phyloP scores from a whole-genome alignment of 2,329 filamentous ascomycete genomes.

The Geosmithia flava region DNA sequence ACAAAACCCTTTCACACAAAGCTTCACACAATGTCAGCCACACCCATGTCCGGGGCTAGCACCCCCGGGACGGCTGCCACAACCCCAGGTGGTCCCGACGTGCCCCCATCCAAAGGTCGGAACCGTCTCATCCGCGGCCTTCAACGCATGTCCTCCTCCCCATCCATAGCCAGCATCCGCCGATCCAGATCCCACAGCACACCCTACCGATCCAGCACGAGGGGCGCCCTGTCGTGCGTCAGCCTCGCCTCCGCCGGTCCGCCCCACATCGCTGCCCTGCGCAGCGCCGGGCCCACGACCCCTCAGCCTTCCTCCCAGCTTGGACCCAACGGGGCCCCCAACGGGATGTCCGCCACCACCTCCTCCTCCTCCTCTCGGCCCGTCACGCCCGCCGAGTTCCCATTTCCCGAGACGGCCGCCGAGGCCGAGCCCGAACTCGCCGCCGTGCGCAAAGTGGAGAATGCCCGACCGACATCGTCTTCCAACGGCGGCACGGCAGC shows the following conservation, averaged over 20 bases:
- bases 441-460: constrained; percentile 38
- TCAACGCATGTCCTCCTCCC: constrained; percentile 72
- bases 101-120: constrained; percentile 44
- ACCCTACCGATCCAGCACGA: constrained; percentile 40
- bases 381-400: constrained; percentile 26
- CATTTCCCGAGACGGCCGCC: constrained; percentile 24
- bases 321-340: constrained; percentile 17
- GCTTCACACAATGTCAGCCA: no score
- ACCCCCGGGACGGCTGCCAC: background rate
- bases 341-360: no score
- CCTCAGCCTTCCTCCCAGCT: constrained; percentile 30
- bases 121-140: constrained; percentile 58
- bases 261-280: constrained; percentile 10
- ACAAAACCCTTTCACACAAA: no score
- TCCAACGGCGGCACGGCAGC: constrained; percentile 34
- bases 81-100: no score
- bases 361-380: constrained; percentile 19
- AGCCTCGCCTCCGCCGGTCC: constrained; percentile 31
- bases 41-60: background rate
- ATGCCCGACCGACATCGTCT: constrained; percentile 25
- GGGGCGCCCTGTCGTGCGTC: constrained; percentile 40
- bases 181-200: constrained; percentile 56
- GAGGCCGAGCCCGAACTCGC: constrained; percentile 36
- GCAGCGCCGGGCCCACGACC: constrained; percentile 15
- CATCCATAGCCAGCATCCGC: constrained; percentile 52